Conservation (phyloP, 192 early-diverging fungal genomes). For the Coemansia asiatica region DNA sequence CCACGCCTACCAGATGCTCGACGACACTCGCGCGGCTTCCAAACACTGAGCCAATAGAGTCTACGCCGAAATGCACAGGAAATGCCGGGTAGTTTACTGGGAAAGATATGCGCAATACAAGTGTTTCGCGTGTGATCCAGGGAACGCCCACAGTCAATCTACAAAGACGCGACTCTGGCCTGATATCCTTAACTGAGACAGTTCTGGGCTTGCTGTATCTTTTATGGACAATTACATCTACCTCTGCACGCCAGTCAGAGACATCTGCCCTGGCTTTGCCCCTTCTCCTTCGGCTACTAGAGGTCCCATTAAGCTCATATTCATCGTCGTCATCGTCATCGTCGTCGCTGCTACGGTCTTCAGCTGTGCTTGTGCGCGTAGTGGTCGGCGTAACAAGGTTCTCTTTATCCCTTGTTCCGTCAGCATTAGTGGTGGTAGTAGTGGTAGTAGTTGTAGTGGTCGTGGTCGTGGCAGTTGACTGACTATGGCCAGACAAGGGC, state of each 20-base stretch:
- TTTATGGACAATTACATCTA: constrained; percentile 3
- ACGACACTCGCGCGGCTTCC: background rate
- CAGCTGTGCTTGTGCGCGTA: constrained; percentile 19
- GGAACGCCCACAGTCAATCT: constrained; percentile 25
- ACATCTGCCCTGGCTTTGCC: background rate
- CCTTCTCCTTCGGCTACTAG: background rate
- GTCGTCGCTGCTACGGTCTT: constrained; percentile 50
- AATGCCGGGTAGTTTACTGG: constrained; percentile 28
- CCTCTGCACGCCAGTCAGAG: constrained; percentile 17
- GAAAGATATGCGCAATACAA: constrained; percentile 20
- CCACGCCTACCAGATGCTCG: constrained; percentile 9
- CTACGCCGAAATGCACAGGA: constrained; percentile 11
- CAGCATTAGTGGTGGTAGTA: background rate
- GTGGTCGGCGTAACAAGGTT: background rate
- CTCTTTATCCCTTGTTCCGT: background rate
- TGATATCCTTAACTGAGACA: constrained; percentile 10
- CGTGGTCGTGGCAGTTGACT: too few relatives aligned
- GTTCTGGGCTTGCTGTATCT: constrained; percentile 23
- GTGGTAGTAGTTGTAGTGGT: too few relatives aligned
- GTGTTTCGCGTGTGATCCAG: constrained; percentile 34
- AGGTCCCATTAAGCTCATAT: background rate
- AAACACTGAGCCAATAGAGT: constrained; percentile 13
- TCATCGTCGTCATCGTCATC: constrained; percentile 28
- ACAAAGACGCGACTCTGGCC: constrained; percentile 14
- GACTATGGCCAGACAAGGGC: constrained; percentile 4